Evolutionary conservation across 495 filamentous ascomycete species (phyloP).

Genomic region (Tuber calosporum): DNA sequence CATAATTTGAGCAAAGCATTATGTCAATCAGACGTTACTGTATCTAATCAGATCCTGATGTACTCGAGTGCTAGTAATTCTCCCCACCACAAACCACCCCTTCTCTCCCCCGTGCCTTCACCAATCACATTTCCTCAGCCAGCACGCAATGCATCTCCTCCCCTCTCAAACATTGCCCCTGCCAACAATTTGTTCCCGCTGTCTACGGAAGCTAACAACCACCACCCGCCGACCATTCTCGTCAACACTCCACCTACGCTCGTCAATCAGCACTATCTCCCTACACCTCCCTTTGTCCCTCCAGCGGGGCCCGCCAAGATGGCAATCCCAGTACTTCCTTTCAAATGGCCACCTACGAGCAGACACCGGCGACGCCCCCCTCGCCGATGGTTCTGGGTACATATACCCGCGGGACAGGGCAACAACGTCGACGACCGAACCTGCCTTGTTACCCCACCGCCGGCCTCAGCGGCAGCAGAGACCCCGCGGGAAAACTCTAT

Average conservation of each 20-base stretch:
- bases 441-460: conserved; percentile 30
- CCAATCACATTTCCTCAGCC: not conserved
- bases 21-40: not conserved
- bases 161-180: conserved; percentile 15
- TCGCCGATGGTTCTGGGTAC: not conserved
- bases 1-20: not conserved
- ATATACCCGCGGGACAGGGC: not conserved
- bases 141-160: conserved; percentile 21
- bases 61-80: too few relatives aligned
- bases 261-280: conserved; percentile 5
- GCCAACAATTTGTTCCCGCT: conserved; percentile 22
- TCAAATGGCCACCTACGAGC: conserved; percentile 24
- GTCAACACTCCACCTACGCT: not conserved
- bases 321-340: conserved; percentile 35
- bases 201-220: conserved; percentile 15
- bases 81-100: not conserved
- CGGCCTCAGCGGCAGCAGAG: conserved; percentile 20
- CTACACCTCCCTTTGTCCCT: not conserved
- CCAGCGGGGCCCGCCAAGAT: not conserved
- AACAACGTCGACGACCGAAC: not conserved
- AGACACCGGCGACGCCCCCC: not conserved
- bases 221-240: not conserved
- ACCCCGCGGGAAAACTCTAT: not conserved
- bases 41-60: not conserved
- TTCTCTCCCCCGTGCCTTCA: not conserved